Percentiles rank a stretch among this genome's conserved stretches.
phyloP scores from a whole-genome alignment of 768 basidiomycete species.

The Tephrocybe sp. region DNA sequence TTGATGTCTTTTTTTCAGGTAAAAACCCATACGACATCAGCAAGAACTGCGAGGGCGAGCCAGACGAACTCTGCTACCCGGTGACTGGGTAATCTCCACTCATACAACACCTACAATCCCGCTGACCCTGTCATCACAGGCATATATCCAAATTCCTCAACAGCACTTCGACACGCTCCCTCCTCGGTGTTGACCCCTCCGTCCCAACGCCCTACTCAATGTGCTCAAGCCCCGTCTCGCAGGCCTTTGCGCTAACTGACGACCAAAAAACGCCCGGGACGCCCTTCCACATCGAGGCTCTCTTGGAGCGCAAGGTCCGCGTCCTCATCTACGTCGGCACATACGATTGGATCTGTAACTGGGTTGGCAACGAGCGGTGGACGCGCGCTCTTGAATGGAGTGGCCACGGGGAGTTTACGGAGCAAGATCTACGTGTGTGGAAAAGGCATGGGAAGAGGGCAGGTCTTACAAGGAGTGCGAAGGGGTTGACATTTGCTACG shows the following conservation, averaged over 20 bases:
- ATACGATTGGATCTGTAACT: constrained; percentile 78
- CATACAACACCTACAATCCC: neutral
- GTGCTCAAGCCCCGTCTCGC: constrained; percentile 37
- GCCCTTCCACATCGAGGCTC: constrained; percentile 56
- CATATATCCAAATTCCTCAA: constrained; percentile 63
- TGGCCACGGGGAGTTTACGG: constrained; percentile 46
- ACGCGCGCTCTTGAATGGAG: constrained; percentile 71
- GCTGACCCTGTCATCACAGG: constrained; percentile 28
- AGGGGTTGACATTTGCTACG: constrained; percentile 64
- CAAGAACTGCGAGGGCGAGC: constrained; percentile 51
- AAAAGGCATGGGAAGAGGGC: constrained; percentile 43
- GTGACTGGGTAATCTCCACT: constrained; percentile 33
- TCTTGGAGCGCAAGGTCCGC: constrained; percentile 71
- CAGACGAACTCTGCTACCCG: constrained; percentile 58
- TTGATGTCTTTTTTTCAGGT: constrained; percentile 20
- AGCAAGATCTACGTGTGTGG: constrained; percentile 56
- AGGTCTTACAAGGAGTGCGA: constrained; percentile 38
- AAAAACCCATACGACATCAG: constrained; percentile 72
- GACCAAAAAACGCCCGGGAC: constrained; percentile 45
- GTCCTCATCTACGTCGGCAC: constrained; percentile 71
- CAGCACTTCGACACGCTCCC: constrained; percentile 47
- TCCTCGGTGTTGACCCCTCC: constrained; percentile 63
- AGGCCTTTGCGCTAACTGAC: constrained; percentile 44
- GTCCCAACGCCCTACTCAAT: constrained; percentile 33
- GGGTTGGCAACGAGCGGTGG: constrained; percentile 76